Evolutionary conservation across 345 rosid genomes (phyloP), one percentile per base, ranked within the genome.

Genomic region (Chamaenerion angustifolium): DNA sequence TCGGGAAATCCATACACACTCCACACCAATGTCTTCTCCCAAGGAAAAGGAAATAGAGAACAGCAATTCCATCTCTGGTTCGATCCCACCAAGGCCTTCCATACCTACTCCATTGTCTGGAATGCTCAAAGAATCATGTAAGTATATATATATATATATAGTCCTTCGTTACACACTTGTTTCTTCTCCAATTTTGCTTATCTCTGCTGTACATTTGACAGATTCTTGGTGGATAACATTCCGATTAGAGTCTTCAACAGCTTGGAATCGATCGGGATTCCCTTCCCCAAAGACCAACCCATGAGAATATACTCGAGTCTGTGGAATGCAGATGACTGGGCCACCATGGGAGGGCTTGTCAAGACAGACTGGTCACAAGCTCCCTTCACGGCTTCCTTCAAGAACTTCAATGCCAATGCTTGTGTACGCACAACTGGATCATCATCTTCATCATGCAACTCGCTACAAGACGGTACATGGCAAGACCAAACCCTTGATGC

Each of bases 321-420:
- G 4, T 78, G 83, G 83, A 71, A 78, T 43, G 84, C 72, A 0
- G 84, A 75, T 31, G 76, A 70, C 50, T 75, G 83, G 83, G 83
- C 83, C 0, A 78, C 83, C 1, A 69, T 77, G 64, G 84, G 80
- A 4, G 84, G 78, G 14, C 65, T 55, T 3, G 68, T 72, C 27
- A 78, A 75, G 69, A 75, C 76, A 6, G 78, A 78, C 55, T 75
- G 84, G 84, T 60, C 67, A 11, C 47, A 70, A 60, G 81, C 81
- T 42, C 84, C 84, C 19, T 78, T 78, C 65, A 71, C 75, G 16
- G 78, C 81, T n/a, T 64, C 76, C 0, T 77, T 64, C 62, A 69
- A 71, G 60, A 71, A 71, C 45, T 64, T 80, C 43, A 66, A 59
- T 15, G 62, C 69, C 10, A n/a, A 61, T 35, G 73, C 77, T 40